Evolutionary conservation across 768 basidiomycete genomes (phyloP).

Genomic region (Peribolospora kevripleyi): DNA sequence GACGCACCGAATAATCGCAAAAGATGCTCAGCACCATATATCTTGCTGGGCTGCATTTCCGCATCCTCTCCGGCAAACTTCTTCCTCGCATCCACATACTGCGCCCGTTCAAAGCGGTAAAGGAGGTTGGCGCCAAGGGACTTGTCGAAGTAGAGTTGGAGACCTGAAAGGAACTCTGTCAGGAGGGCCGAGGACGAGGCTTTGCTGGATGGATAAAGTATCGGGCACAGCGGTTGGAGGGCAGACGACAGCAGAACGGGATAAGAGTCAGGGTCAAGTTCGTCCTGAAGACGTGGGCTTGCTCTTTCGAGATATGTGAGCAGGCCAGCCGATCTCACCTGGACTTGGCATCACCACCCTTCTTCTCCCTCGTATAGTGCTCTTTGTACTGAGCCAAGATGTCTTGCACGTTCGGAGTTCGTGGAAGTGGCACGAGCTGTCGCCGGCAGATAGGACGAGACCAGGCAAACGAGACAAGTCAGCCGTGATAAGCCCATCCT

Average conservation of each 20-base stretch:
- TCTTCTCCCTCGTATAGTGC: slow-evolving; percentile 20
- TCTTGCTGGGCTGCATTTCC: slow-evolving; percentile 63
- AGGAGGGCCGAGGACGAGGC: slow-evolving; percentile 25
- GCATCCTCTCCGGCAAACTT: slow-evolving; percentile 34
- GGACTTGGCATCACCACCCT: slow-evolving; percentile 2
- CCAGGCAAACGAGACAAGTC: too few species aligned
- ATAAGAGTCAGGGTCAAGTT: too few species aligned
- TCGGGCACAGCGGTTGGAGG: too few species aligned
- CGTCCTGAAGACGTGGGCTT: too few species aligned
- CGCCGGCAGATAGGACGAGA: background rate
- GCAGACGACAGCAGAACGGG: too few species aligned
- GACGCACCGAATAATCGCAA: slow-evolving; percentile 65
- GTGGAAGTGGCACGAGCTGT: slow-evolving; percentile 67
- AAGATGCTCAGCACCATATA: slow-evolving; percentile 89
- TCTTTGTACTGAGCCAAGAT: slow-evolving; percentile 54
- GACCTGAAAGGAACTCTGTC: slow-evolving; percentile 58
- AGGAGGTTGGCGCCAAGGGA: slow-evolving; percentile 60
- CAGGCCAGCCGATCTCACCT: background rate
- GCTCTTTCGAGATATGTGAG: too few species aligned
- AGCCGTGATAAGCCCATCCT: background rate
- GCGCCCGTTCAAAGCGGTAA: slow-evolving; percentile 83
- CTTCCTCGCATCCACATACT: slow-evolving; percentile 59
- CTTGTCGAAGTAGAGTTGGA: slow-evolving; percentile 80
- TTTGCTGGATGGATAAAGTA: too few species aligned
- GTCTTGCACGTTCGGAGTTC: slow-evolving; percentile 49